Conservation (phyloP, 1,284 basidiomycete species). For the Mycosarcoma maydis region DNA sequence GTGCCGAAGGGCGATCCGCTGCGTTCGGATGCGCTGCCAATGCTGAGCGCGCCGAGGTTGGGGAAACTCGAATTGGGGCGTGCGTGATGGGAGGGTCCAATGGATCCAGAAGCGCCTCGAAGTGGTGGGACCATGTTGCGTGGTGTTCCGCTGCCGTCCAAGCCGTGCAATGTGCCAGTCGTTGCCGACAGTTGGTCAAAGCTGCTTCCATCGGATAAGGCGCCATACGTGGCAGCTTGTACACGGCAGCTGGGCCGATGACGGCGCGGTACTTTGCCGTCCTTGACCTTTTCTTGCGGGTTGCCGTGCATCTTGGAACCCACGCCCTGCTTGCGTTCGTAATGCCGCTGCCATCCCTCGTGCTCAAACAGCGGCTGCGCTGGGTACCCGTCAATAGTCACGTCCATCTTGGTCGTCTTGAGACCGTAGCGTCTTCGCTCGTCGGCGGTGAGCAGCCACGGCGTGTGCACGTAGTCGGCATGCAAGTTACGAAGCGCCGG, state of each 20-base stretch:
- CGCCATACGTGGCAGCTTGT: constrained; percentile 31
- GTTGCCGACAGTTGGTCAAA: constrained; percentile 38
- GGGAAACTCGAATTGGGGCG: constrained; percentile 12
- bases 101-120: constrained; percentile 35
- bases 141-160: constrained; percentile 5
- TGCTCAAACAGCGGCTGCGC: constrained; percentile 52
- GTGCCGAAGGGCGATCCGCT: constrained; percentile 29
- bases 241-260: constrained; percentile 41
- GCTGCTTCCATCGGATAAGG: constrained; percentile 17
- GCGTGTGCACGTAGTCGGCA: constrained; percentile 61
- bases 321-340: constrained; percentile 57
- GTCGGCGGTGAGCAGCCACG: constrained; percentile 51
- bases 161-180: constrained; percentile 14
- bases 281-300: constrained; percentile 62
- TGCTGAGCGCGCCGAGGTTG: constrained; percentile 20
- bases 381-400: constrained; percentile 58
- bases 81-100: constrained; percentile 21
- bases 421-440: constrained; percentile 55
- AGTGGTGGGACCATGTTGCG: constrained; percentile 43
- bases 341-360: constrained; percentile 59
- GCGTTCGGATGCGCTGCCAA: constrained; percentile 15
- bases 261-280: constrained; percentile 51
- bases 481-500: constrained; percentile 69
- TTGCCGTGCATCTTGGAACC: constrained; percentile 62
- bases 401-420: constrained; percentile 55